Base-by-base conservation (phyloP, 139 green algal genomes). In the Closterium sp. region DNA sequence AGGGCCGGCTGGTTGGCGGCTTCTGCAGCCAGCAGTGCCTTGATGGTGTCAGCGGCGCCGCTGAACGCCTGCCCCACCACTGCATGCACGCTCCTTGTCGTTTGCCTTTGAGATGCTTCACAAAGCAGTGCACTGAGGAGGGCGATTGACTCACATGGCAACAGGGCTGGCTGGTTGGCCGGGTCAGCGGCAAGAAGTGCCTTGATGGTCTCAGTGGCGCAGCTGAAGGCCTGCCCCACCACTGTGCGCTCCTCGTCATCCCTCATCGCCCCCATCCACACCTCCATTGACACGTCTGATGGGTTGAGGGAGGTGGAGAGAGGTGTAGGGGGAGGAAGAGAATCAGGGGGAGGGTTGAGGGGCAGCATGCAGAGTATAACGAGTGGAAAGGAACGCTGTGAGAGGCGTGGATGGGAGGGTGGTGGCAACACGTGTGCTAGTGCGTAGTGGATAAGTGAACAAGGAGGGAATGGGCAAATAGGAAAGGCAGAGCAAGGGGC, bases 171-270 rank as follows among this genome's bases (percentile, higher is more conserved):
- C 17, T 79, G 62, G 62, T 79, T 79, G 62, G 62, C 62, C 13
- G 62, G 5, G 62, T 79, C 62, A 79, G 62, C 62, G 27, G 62
- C 62, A 13, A 79, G 62, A 13, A 79, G 62, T 13, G 62, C 85
- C 85, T 87, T 30, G 85, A 87, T 87, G 85, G 28, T 87, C 19
- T 31, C 85, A 9, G 85, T 29, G 85, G 28, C 85, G 85, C 85
- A 24, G 10, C 11, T n/a, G 90, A 84, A 94, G 29, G 93, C 93
- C 87, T 95, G 92, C 42, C 91, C 86, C 0, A 96, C 91, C n/a
- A 79, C 62, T 79, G 94, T 93, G 31, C 90, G 32, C 92, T 96
- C 95, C 91, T 96, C 94, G 11, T 93, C 86, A 22, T 97, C 96
- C 11, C 94, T 62, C 2, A 97, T 79, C 19, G 94, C 91, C 27